Percentiles rank a stretch among this genome's conserved stretches.
These are phyloP conservation scores for Phytophthora citrophthora DNA, from an alignment of 352 stramenopile genomes.

Conservation along the genomic window DNA sequence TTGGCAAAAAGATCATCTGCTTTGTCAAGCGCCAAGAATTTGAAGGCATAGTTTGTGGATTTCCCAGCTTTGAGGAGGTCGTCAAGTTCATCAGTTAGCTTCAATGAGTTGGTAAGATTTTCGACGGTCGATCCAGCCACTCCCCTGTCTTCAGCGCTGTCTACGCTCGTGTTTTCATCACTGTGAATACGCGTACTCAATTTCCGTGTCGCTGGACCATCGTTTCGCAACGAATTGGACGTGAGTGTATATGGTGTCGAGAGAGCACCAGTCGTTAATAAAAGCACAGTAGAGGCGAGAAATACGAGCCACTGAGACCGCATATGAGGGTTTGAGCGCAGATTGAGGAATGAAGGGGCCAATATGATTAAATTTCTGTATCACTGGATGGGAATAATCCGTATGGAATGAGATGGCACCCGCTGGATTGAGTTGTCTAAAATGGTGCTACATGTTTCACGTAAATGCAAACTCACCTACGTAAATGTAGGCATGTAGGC, in stretches of 20 bases:
- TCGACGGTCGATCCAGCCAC: background rate
- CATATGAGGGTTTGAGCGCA: background rate
- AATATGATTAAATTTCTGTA: too few relatives aligned
- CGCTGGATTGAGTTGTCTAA: too few relatives aligned
- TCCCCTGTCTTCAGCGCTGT: slow-evolving; percentile 3
- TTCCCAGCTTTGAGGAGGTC: slow-evolving; percentile 5
- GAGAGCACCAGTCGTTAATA: background rate
- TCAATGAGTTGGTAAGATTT: slow-evolving; percentile 2
- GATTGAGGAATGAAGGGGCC: background rate
- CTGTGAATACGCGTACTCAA: too few relatives aligned
- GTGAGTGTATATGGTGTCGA: too few relatives aligned
- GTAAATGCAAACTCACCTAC: too few relatives aligned
- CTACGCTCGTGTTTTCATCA: too few relatives aligned
- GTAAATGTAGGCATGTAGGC: too few relatives aligned
- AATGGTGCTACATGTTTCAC: too few relatives aligned
- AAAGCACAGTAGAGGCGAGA: background rate
- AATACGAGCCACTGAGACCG: background rate
- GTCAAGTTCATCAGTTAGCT: slow-evolving; percentile 6
- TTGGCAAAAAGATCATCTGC: slow-evolving; percentile 6
- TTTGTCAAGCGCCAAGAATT: slow-evolving; percentile 6
- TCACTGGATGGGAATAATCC: background rate
- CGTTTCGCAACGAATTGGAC: too few relatives aligned
- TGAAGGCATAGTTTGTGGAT: background rate
- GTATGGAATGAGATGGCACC: too few relatives aligned
- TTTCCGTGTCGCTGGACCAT: too few relatives aligned